Evolutionary conservation across 805 yeast genomes (phyloP).

Genomic region (Lipomyces chichibuensis): DNA sequence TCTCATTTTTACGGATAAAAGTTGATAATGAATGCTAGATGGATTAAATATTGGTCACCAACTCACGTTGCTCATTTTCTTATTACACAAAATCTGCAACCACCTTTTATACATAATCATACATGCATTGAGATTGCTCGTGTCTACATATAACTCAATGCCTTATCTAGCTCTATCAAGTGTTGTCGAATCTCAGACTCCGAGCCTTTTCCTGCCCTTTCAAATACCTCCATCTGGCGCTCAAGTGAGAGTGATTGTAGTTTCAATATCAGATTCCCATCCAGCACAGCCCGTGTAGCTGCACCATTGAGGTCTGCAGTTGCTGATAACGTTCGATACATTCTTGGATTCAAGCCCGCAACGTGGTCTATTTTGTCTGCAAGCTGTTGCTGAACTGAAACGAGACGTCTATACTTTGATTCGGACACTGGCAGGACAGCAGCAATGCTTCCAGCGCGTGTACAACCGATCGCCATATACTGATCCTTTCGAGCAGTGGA

Average conservation of each 20-base stretch:
- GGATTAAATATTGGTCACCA: neutral
- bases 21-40: neutral
- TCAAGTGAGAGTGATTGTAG: slow-evolving; percentile 24
- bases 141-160: slow-evolving; percentile 30
- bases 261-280: slow-evolving; percentile 25
- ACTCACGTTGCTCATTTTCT: neutral
- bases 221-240: slow-evolving; percentile 26
- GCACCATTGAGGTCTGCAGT: slow-evolving; percentile 15
- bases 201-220: slow-evolving; percentile 32
- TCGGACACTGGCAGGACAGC: slow-evolving; percentile 76
- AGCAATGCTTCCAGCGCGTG: slow-evolving; percentile 77
- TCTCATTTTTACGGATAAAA: slow-evolving; percentile 5
- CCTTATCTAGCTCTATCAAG: slow-evolving; percentile 31
- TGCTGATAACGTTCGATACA: slow-evolving; percentile 32
- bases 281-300: slow-evolving; percentile 29
- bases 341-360: slow-evolving; percentile 77
- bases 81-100: neutral
- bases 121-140: neutral
- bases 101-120: neutral
- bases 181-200: slow-evolving; percentile 30
- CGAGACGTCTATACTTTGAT: slow-evolving; percentile 73
- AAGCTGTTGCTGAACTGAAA: slow-evolving; percentile 84
- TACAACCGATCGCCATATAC: slow-evolving; percentile 66
- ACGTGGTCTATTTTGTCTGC: slow-evolving; percentile 72
- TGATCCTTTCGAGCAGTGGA: slow-evolving; percentile 37